Percentiles rank a stretch among this genome's conserved stretches.
Evolutionary conservation across 768 basidiomycete genomes (phyloP).

Genomic region (Pleurotus ostreatus): DNA sequence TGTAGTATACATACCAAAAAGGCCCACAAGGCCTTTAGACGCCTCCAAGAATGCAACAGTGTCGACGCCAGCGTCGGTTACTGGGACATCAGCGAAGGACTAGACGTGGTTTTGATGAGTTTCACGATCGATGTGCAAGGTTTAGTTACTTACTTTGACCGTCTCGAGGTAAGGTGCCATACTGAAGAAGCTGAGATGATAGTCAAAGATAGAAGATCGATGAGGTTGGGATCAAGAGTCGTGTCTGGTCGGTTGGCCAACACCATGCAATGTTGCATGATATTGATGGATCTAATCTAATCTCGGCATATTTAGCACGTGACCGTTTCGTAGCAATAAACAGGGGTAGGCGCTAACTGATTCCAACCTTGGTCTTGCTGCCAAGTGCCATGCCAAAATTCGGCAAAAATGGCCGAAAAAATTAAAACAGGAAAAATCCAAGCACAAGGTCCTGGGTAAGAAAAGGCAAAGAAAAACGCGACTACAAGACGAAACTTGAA

Average conservation of each 20-base stretch:
- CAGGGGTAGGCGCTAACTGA: too few relatives aligned
- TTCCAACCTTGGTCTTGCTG: too few relatives aligned
- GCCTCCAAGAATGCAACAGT: conserved; percentile 88
- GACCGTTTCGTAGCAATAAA: too few relatives aligned
- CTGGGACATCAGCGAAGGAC: conserved; percentile 92
- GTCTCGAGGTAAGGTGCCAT: conserved; percentile 80
- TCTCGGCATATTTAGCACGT: not conserved
- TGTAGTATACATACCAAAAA: conserved; percentile 66
- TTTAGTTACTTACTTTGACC: conserved; percentile 45
- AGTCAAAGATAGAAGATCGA: conserved; percentile 10
- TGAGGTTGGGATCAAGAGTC: conserved; percentile 4
- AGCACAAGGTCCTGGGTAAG: too few relatives aligned
- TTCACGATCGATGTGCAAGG: not conserved
- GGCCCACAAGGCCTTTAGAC: conserved; percentile 77
- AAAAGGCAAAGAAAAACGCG: too few relatives aligned
- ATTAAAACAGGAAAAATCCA: too few relatives aligned
- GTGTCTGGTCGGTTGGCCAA: conserved; percentile 3
- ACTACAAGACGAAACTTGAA: not conserved
- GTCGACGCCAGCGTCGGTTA: conserved; percentile 84
- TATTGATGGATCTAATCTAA: not conserved
- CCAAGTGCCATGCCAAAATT: too few relatives aligned
- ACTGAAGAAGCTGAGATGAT: conserved; percentile 14
- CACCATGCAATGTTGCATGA: not conserved
- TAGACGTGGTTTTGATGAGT: conserved; percentile 24
- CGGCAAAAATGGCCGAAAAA: too few relatives aligned